phyloP scores from a whole-genome alignment of 2,329 filamentous ascomycete genomes.

The Hypoxylon rubiginosum region DNA sequence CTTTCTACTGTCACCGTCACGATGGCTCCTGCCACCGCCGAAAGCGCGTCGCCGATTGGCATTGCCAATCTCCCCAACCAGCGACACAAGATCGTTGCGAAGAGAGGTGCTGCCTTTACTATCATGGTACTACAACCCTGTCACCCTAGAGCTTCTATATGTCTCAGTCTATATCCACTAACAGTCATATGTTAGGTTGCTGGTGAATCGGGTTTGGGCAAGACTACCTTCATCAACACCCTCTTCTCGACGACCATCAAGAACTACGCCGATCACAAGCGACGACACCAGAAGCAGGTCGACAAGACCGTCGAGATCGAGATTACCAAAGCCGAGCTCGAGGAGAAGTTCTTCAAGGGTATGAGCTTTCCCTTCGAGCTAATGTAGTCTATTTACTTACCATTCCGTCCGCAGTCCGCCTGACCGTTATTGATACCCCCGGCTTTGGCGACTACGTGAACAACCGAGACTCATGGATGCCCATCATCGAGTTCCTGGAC shows the following conservation, averaged over 20 bases:
- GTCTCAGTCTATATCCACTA: conserved; percentile 23
- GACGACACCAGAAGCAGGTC: conserved; percentile 98
- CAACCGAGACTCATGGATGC: conserved; percentile 99
- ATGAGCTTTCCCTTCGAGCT: conserved; percentile 42
- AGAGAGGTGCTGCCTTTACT: conserved; percentile 96
- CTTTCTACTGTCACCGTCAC: conserved; percentile 47
- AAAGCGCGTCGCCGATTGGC: conserved; percentile 65
- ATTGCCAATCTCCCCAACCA: conserved; percentile 82
- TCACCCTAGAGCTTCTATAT: conserved; percentile 3
- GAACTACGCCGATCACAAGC: conserved; percentile 99
- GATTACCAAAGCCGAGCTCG: conserved; percentile 99
- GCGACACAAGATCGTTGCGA: conserved; percentile 80
- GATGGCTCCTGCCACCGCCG: conserved; percentile 63
- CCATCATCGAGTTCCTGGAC: conserved; percentile 99
- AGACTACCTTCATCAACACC: conserved; percentile 99
- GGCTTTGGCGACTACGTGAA: conserved; percentile 99
- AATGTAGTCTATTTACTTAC: conserved; percentile 38
- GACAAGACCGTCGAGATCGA: conserved; percentile 99
- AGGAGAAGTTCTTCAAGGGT: conserved; percentile 99
- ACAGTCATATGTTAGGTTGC: conserved; percentile 77
- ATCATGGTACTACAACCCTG: conserved; percentile 83
- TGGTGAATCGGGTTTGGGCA: conserved; percentile 97
- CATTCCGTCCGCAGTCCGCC: conserved; percentile 75
- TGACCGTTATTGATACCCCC: conserved; percentile 98
- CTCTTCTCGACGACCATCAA: conserved; percentile 99